A percentile compares a stretch with the other conserved stretches of the same genome.
Evolutionary conservation across 176 grass and related monocot species (phyloP).

Genomic region (Metroxylon sagu): DNA sequence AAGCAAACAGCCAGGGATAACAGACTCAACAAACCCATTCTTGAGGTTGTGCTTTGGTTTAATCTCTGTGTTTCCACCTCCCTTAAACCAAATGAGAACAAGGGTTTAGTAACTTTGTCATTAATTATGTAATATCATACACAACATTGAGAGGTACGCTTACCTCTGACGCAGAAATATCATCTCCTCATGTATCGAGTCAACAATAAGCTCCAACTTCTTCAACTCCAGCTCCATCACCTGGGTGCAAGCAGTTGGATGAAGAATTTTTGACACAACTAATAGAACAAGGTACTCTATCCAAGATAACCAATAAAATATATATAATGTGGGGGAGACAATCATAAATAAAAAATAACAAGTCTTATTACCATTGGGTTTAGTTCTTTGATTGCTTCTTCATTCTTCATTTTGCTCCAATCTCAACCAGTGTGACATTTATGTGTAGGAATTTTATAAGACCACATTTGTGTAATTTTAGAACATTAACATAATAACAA

Average conservation of each 20-base stretch:
- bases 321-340: too few relatives aligned
- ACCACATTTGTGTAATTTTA: too few relatives aligned
- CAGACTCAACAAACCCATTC: slow-evolving; percentile 35
- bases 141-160: not conserved
- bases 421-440: too few relatives aligned
- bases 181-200: slow-evolving; percentile 52
- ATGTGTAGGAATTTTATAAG: too few relatives aligned
- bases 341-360: too few relatives aligned
- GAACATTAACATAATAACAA: too few relatives aligned
- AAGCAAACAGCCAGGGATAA: slow-evolving; percentile 38
- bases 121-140: not conserved
- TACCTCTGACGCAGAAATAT: slow-evolving; percentile 38
- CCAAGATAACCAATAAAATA: too few relatives aligned
- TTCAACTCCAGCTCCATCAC: slow-evolving; percentile 38
- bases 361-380: too few relatives aligned
- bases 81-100: slow-evolving; percentile 8
- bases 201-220: slow-evolving; percentile 36
- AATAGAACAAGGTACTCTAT: too few relatives aligned
- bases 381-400: too few relatives aligned
- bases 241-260: slow-evolving; percentile 11
- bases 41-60: slow-evolving; percentile 33
- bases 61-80: slow-evolving; percentile 35
- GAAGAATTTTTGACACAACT: not conserved
- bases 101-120: too few relatives aligned
- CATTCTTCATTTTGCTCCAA: too few relatives aligned